Conservation (phyloP, 495 filamentous ascomycete species). For the Aspergillus heteromorphus region DNA sequence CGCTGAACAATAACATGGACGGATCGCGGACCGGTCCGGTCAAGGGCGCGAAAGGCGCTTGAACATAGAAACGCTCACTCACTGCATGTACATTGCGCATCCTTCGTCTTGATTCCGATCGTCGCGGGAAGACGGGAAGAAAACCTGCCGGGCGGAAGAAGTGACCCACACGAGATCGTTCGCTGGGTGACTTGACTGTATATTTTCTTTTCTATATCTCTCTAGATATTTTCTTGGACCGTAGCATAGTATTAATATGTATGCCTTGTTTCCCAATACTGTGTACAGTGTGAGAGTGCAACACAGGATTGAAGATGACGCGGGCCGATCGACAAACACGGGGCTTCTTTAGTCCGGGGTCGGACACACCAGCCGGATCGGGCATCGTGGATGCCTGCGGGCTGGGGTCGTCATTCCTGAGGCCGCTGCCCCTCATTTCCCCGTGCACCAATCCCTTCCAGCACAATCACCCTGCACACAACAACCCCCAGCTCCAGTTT, state of each 20-base stretch:
- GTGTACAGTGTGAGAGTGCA: too few relatives aligned
- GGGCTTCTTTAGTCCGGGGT: not conserved
- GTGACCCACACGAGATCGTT: not conserved
- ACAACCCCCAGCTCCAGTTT: not conserved
- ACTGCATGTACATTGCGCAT: not conserved
- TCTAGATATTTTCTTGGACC: not conserved
- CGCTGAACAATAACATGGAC: constrained; percentile 16
- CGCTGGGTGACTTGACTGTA: not conserved
- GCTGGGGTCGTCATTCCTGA: not conserved
- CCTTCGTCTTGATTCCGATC: not conserved
- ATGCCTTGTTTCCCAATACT: not conserved
- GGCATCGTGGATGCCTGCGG: not conserved
- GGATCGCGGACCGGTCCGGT: not conserved
- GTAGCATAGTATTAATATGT: not conserved
- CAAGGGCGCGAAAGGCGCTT: constrained; percentile 9
- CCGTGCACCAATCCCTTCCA: not conserved
- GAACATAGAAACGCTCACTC: not conserved
- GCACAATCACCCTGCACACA: not conserved
- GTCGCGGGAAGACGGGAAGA: not conserved
- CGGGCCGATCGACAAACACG: not conserved
- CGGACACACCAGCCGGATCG: not conserved
- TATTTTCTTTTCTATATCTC: too few relatives aligned
- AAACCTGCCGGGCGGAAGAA: not conserved
- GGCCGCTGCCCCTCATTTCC: not conserved
- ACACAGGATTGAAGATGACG: too few relatives aligned